phyloP scores from a whole-genome alignment of 768 basidiomycete genomes.

The Leccinum fibrillosum region DNA sequence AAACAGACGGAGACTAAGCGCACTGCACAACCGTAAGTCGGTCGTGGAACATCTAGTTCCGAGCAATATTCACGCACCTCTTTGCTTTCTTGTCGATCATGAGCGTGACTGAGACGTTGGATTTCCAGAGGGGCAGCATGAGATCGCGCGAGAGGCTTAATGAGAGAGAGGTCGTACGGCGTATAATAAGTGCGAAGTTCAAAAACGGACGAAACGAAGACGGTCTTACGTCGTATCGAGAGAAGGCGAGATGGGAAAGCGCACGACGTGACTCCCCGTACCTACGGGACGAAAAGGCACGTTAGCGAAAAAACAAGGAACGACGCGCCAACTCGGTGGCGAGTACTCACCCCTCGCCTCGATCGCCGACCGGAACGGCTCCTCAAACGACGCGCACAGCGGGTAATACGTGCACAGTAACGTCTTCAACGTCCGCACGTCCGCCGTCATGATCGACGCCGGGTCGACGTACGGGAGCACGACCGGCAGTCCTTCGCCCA shows the following conservation, averaged over 20 bases:
- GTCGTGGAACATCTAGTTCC: neutral
- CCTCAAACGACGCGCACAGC: conserved; percentile 57
- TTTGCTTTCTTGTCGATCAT: conserved; percentile 98
- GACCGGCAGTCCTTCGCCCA: conserved; percentile 82
- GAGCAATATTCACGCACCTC: conserved; percentile 48
- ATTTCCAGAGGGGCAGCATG: conserved; percentile 95
- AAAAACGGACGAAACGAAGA: neutral
- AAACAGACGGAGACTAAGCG: conserved; percentile 82
- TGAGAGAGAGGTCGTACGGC: neutral
- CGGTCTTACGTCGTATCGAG: conserved; percentile 52
- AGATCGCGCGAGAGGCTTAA: conserved; percentile 73
- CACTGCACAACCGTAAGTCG: conserved; percentile 42
- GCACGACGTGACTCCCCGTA: conserved; percentile 69
- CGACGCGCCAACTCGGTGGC: neutral
- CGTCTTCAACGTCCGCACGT: conserved; percentile 54
- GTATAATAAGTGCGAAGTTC: neutral
- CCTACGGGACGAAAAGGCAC: conserved; percentile 35
- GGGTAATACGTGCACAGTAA: conserved; percentile 82
- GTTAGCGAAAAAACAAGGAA: neutral
- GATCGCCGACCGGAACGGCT: conserved; percentile 54
- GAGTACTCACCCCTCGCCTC: conserved; percentile 45
- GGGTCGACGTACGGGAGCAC: conserved; percentile 80
- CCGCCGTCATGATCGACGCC: conserved; percentile 55
- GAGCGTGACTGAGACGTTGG: conserved; percentile 77
- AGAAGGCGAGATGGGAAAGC: conserved; percentile 54